Base-by-base conservation (phyloP, 345 rosid genomes). In the Pistacia atlantica region DNA sequence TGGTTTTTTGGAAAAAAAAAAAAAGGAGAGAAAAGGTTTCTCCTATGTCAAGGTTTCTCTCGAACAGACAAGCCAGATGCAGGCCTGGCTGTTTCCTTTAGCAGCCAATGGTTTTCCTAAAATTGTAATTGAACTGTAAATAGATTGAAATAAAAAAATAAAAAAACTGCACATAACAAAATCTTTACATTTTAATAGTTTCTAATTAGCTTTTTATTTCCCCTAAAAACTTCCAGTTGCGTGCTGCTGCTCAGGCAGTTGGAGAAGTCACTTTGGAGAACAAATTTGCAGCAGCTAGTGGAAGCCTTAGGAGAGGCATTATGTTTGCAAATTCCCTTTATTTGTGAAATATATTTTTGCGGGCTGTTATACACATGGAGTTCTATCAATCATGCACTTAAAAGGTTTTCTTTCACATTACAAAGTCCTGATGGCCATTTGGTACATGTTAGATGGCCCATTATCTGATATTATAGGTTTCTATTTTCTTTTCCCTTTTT, bases 281-380 rank as follows among this genome's bases (percentile, higher is more conserved):
- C 17, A 97, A 97, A 84, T 97, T 92, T 81, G 91, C 84, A 52
- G 95, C 92, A 22, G 99, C 98, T 72, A 89, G 99, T 65, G 95
- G 89, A 78, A 92, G 95, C 87, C 88, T 96, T 73, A 90, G 93
- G 1, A 84, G 94, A 75, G 99, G 98, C 51, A 92, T 96, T 58
- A 93, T 95, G 97, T 87, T 95, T 85, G 97, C 97, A 22, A 92
- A 92, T 81, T 94, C 98, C 60, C 94, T 94, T 58, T 90, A 94
- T 80, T 81, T 89, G 78, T 89, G 74, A 84, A 79, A 61, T 55
- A 14, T 37, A 2, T 66, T 54, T 64, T 68, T 58, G 69, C 76
- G 60, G 81, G 76, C 55, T 60, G 62, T 11, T 49, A 31, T 58
- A 14, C 51, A 56, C 37, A 5, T 64, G 67, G 67, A 71, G 51